These are phyloP conservation scores for Sphaerulina populicola DNA, from an alignment of 2,329 filamentous ascomycete genomes.

Conservation along the genomic window DNA sequence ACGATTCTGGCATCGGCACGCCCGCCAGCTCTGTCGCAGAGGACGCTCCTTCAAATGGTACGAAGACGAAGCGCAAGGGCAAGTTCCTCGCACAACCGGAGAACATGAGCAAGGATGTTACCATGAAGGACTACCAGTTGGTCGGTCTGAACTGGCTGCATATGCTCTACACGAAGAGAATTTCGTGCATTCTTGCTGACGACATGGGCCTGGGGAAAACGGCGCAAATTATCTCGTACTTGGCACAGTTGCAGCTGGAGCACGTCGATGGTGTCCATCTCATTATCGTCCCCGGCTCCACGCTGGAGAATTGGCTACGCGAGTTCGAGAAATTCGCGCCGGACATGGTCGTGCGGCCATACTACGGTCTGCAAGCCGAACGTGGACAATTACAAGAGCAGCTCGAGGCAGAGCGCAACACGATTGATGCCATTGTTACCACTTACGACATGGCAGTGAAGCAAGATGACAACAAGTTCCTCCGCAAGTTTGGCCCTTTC, in stretches of 20 bases:
- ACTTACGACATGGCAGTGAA: conserved; percentile 60
- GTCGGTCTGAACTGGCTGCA: conserved; percentile 93
- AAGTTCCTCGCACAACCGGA: conserved; percentile 57
- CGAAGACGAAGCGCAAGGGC: conserved; percentile 41
- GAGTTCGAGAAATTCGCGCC: conserved; percentile 88
- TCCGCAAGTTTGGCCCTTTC: conserved; percentile 47
- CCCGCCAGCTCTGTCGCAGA: conserved; percentile 39
- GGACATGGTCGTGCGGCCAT: conserved; percentile 59
- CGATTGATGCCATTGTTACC: conserved; percentile 61
- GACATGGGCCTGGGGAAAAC: conserved; percentile 97
- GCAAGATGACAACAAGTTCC: conserved; percentile 55
- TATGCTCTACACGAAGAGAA: conserved; percentile 66
- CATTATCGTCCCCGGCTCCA: conserved; percentile 85
- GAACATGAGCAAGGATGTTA: conserved; percentile 65
- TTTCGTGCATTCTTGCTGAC: conserved; percentile 88
- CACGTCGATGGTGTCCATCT: conserved; percentile 64
- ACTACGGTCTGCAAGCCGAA: conserved; percentile 62
- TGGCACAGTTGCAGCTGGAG: conserved; percentile 71
- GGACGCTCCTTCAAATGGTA: conserved; percentile 25
- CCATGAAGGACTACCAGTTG: conserved; percentile 87
- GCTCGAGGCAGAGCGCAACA: conserved; percentile 56
- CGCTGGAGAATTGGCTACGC: conserved; percentile 87
- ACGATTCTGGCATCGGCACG: conserved; percentile 62
- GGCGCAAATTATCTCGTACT: conserved; percentile 86
- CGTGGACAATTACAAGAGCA: conserved; percentile 59